Evolutionary conservation across 148 eudicot genomes (phyloP).

Genomic region (Chenopodium berlandieri): DNA sequence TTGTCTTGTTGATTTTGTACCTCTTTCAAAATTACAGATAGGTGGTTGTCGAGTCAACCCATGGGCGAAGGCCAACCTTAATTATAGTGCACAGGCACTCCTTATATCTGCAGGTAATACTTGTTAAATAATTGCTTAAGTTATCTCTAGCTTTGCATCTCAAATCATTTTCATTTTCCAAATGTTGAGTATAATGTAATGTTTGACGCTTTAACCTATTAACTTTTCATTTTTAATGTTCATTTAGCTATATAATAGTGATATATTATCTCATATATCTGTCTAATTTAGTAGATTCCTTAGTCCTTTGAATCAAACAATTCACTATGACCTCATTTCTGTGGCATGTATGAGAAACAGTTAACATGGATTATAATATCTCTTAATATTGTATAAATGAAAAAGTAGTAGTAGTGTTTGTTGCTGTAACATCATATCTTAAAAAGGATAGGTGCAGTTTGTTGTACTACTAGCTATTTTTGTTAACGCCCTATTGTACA

Average conservation of each 20-base stretch:
- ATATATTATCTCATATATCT: neutral
- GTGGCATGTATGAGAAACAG: neutral
- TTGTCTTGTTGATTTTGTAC: neutral
- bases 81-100: constrained; percentile 87
- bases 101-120: constrained; percentile 78
- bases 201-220: neutral
- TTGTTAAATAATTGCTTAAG: constrained; percentile 4
- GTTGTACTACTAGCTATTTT: neutral
- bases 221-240: too few species aligned
- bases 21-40: constrained; percentile 41
- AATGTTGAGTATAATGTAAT: neutral
- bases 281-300: neutral
- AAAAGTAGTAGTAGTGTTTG: too few species aligned
- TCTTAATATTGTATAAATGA: neutral
- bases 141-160: neutral
- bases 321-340: neutral
- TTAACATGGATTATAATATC: neutral
- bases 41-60: constrained; percentile 59
- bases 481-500: neutral
- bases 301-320: neutral
- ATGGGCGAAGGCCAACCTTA: constrained; percentile 94
- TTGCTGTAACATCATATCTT: neutral
- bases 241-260: neutral
- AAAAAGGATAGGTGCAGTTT: neutral
- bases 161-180: neutral